Base-by-base conservation (phyloP, 768 basidiomycete species). In the Coprinellus aureogranulatus region DNA sequence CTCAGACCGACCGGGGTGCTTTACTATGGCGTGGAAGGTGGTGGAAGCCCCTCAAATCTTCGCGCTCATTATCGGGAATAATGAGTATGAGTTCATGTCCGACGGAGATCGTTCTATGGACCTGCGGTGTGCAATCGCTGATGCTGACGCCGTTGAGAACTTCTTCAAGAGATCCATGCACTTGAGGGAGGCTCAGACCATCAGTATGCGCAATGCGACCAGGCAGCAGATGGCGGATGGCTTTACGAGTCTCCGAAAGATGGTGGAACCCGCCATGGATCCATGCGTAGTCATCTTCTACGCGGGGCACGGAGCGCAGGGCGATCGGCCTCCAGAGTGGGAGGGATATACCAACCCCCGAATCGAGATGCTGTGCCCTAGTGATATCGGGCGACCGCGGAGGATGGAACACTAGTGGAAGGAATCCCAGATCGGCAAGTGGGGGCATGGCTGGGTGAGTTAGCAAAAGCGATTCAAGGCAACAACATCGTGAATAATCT, bases 361-460 rank as follows among this genome's bases (percentile, higher is more conserved):
- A 58, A 76, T 72, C 58, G 75, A 73, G 55, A 67, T 67, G 63
- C 65, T 74, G 20, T 71, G 70, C 39, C 73, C 76, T 0, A 59
- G 65, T 25, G 75, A 77, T 64, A 66, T 68, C 9, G 67, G 5
- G 42, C 57, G 9, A 20, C 44, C n/a, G 5, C n/a, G 54, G 34
- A 30, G 27, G 41, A 37, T 26, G 61, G 62, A 20, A 55, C 55
- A 8, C 53, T 60, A 14, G 59, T 71, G 9, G 39, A 60, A 3
- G 75, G 73, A 0, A 78, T 81, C 50, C 77, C 76, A 2, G 79
- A 81, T 65, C 70, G 75, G 27, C 75, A 75, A 2, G 67, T 81
- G 1, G 70, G 69, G 9, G 61, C 64, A 0, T 61, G 76, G 56
- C 61, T 81, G 11, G 69, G 71, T 49, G 65, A 66, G 12, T 61